Base-by-base conservation (phyloP, 1,284 basidiomycete genomes). In the Trametes sp. region DNA sequence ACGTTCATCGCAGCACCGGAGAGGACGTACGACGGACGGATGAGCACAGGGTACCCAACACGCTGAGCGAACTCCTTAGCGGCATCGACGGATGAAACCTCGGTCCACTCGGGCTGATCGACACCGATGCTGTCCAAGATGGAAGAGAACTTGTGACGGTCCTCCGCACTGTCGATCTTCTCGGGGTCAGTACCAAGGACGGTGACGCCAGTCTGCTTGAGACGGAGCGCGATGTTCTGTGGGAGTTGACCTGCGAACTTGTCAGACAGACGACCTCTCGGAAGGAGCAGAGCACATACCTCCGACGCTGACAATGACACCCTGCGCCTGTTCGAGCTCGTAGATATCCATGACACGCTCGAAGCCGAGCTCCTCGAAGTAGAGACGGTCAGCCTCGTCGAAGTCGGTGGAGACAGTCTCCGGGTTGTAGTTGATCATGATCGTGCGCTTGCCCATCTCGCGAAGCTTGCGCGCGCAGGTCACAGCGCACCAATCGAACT, bases 401-500 rank as follows among this genome's bases (percentile, higher is more conserved):
- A 97, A 99, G 78, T 99, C 98, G 62, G 98, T 99, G 7, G 95
- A 98, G 61, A 99, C 98, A 4, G 98, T 99, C 81, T 99, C 98
- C 19, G 97, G 98, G 80, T 99, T 99, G 81, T 99, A 99, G 84
- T 99, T 99, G 86, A 99, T 87, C 97, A 99, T 99, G 81, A 99
- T 91, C 46, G 98, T 98, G 81, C 90, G 88, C 79, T 94, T 92
- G 75, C 96, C 96, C 87, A 96, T 92, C 67, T 91, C 88, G 68
- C 96, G 86, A 68, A 99, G 87, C 74, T 92, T 92, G 67, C 98
- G 87, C 44, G 96, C 95, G 76, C 96, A 98, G 3, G 96, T 98
- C 54, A 99, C 98, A 33, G 98, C 98, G 76, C 98, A 99, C 98
- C 98, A 99, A 79, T 99, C 98, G 77, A 99, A 99, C 82, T 99